Evolutionary conservation across 768 basidiomycete species (phyloP).

Genomic region (Mycena maculata): DNA sequence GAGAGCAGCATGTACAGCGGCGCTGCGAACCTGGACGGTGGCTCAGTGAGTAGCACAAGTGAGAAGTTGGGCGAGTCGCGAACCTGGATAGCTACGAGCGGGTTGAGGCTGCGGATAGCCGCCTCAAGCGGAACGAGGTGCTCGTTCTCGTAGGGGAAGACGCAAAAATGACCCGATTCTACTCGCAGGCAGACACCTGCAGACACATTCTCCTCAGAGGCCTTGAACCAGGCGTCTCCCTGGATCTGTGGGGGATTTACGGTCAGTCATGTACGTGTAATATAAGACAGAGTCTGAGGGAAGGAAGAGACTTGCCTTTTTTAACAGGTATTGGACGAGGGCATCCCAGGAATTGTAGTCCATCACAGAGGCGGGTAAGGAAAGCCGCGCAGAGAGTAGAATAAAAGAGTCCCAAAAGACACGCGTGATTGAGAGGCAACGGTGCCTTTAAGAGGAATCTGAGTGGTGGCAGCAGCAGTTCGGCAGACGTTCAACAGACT

Average conservation of each 20-base stretch:
- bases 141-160: constrained; percentile 89
- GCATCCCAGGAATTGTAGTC: constrained; percentile 88
- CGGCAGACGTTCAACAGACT: too few relatives aligned
- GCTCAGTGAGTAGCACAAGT: neutral
- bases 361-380: too few relatives aligned
- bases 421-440: too few relatives aligned
- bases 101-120: constrained; percentile 79
- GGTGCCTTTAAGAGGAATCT: neutral
- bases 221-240: constrained; percentile 88
- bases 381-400: too few relatives aligned
- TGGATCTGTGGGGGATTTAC: constrained; percentile 64
- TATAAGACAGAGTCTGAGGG: constrained; percentile 13
- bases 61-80: neutral
- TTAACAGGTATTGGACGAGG: too few relatives aligned
- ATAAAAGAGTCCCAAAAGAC: too few relatives aligned
- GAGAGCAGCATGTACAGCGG: constrained; percentile 84
- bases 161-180: constrained; percentile 75
- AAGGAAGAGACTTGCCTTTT: constrained; percentile 66
- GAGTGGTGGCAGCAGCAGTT: too few relatives aligned
- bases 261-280: neutral
- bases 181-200: constrained; percentile 84
- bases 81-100: constrained; percentile 83
- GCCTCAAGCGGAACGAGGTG: constrained; percentile 74
- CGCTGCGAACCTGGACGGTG: constrained; percentile 62
- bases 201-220: constrained; percentile 83